phyloP scores from a whole-genome alignment of 2,329 filamentous ascomycete genomes.

The Paracoccidioides lutzii region DNA sequence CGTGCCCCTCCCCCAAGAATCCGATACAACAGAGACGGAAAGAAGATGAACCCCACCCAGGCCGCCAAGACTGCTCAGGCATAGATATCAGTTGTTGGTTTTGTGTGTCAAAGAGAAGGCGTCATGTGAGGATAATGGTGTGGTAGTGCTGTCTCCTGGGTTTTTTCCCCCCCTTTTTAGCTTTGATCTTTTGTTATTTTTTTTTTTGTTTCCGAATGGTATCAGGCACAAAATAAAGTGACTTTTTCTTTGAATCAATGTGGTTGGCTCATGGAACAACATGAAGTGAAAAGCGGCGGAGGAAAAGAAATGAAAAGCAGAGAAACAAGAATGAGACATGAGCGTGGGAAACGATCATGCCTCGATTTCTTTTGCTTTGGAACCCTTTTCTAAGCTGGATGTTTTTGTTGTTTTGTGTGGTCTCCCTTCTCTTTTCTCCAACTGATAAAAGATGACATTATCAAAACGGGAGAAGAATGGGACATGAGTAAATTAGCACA shows the following conservation, averaged over 20 bases:
- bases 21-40: conserved; percentile 99
- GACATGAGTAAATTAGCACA: neutral
- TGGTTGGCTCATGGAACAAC: neutral
- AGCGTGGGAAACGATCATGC: neutral
- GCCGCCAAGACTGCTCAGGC: conserved; percentile 48
- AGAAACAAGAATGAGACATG: neutral
- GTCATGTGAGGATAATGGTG: neutral
- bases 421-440: too few relatives aligned
- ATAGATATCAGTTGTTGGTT: conserved; percentile 1
- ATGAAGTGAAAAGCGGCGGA: neutral
- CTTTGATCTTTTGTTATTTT: neutral
- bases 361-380: neutral
- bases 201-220: conserved; percentile 8
- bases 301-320: neutral
- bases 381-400: neutral
- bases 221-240: conserved; percentile 23
- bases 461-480: neutral
- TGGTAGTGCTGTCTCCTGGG: neutral
- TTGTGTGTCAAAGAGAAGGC: neutral
- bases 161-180: neutral
- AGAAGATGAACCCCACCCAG: conserved; percentile 93
- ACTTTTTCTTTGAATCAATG: conserved; percentile 7
- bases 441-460: neutral
- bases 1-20: conserved; percentile 94
- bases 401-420: neutral